Evolutionary conservation across 257 asterid genomes (phyloP), one percentile per base, ranked within the genome.

Genomic region (Salvia hispanica): DNA sequence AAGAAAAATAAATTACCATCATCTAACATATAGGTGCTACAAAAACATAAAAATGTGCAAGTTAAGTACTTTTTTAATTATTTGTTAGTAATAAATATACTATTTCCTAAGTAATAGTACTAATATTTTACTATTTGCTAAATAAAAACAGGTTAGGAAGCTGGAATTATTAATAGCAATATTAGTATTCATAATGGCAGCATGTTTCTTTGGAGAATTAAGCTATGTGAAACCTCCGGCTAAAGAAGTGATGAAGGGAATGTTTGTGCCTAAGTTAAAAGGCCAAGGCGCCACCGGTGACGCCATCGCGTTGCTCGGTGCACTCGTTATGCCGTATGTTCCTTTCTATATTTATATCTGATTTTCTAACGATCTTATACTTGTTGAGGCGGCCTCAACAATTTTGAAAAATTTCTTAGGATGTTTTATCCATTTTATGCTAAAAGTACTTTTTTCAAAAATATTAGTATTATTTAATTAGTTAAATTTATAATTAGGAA

Each of bases 271-370:
- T 2, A 92, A 83, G 76, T 88, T 92, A 5, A 83, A 44, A 0
- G 97, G 97, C 54, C 44, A 81, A 1, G 88, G 90, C 12, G 97
- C 98, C 44, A 86, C 92, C 0, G 95, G 80, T 3, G 95, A 88
- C 60, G 95, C 96, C 72, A 90, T 92, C 43, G 98, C 98, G 10
- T 77, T 92, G 15, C 74, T 92, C 37, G 98, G 98, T 16, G 97
- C 98, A 54, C 98, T 92, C 1, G 79, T 92, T 16, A 92, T 92
- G 98, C 98, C 98, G 96, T 92, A 83, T 0, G 89, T 61, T 2
- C 18, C 40, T 36, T 36, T 36, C 40, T 4, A 36, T 36, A 4
- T 36, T 25, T 25, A 25, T 25, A 25, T 25, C 31, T 25, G 1
- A 25, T 25, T 25, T 25, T 25, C 1, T 25, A 25, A 25, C 31